Base-by-base conservation (phyloP, 345 rosid genomes). In the Euphorbia peplus region DNA sequence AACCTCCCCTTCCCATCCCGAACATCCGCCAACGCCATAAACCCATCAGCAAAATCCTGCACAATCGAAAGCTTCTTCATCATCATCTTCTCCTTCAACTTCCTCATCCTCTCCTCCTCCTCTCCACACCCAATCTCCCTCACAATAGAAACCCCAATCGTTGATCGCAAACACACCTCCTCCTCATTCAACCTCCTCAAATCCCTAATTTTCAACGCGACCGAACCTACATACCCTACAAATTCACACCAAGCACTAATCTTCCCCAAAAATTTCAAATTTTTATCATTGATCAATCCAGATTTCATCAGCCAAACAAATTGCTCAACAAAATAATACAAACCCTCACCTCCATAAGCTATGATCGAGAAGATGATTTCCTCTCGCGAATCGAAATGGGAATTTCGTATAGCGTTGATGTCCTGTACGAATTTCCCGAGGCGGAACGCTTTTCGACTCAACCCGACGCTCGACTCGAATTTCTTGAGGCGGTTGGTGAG, bases 401-500 rank as follows among this genome's bases (percentile, higher is more conserved):
- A 83, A 71, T 50, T 68, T 26, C 96, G 79, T 5, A 93, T 60
- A 1, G 90, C 86, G 83, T 91, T 93, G 46, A 89, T 72, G 77
- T 89, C 97, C 68, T 93, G 97, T 9, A 93, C 81, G 75, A 91
- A 93, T 82, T 93, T 93, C 0, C 97, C 97, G 14, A 93, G 86
- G 47, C 96, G 92, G 72, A 93, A 93, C 35, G 98, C 98, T 79
- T 93, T 93, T 39, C 97, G 98, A 58, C 96, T 93, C 39, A 93
- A 80, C n/a, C 97, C 98, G 42, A 91, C 96, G 60, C 91, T 90
- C 10, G 98, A 89, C 68, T 93, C 98, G 83, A 93, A 93, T 81
- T 78, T 78, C 80, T 83, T 86, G 72, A 93, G 87, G 0, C 89
- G 81, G 39, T 24, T 46, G 10, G 50, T 70, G 44, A 89, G 42